These are phyloP conservation scores for Fagus sylvatica DNA, from an alignment of 306 rosid species.

Conservation along the genomic window DNA sequence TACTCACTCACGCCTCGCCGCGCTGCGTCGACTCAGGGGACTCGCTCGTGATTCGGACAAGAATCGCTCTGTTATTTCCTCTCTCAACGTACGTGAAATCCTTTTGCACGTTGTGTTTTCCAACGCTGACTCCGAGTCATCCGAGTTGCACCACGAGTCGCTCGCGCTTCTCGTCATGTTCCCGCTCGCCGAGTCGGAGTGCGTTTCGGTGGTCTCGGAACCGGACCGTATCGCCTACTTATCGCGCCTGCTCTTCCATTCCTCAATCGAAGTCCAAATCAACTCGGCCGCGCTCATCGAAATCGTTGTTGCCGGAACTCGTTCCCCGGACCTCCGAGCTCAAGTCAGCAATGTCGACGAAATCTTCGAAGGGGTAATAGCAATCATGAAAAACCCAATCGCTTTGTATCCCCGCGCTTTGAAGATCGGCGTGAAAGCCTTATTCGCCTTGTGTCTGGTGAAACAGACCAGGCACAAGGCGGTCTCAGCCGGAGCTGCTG, in stretches of 20 bases:
- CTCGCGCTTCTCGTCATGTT: slow-evolving; percentile 66
- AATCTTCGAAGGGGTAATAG: slow-evolving; percentile 70
- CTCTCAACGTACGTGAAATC: slow-evolving; percentile 48
- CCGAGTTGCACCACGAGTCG: slow-evolving; percentile 61
- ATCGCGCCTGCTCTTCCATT: slow-evolving; percentile 43
- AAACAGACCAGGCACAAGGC: slow-evolving; percentile 77
- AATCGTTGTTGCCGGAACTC: slow-evolving; percentile 62
- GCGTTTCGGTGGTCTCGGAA: slow-evolving; percentile 51
- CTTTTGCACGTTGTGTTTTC: slow-evolving; percentile 44
- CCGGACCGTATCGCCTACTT: slow-evolving; percentile 41
- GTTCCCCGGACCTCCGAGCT: slow-evolving; percentile 62
- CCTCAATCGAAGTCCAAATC: slow-evolving; percentile 56
- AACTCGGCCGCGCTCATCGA: slow-evolving; percentile 82
- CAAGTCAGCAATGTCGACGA: slow-evolving; percentile 59
- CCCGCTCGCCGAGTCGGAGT: slow-evolving; percentile 60
- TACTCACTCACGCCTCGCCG: slow-evolving; percentile 39
- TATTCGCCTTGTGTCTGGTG: slow-evolving; percentile 76
- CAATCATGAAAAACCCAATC: slow-evolving; percentile 49
- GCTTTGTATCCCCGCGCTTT: slow-evolving; percentile 58
- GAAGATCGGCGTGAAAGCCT: slow-evolving; percentile 70
- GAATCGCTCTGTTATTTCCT: slow-evolving; percentile 69
- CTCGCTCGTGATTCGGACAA: slow-evolving; percentile 86
- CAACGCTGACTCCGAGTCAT: slow-evolving; percentile 20
- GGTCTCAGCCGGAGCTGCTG: slow-evolving; percentile 71
- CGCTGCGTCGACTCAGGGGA: slow-evolving; percentile 66